Percentiles rank a stretch among this genome's conserved stretches.
These are phyloP conservation scores for Phaeosphaeriaceae sp. DNA, from an alignment of 2,329 filamentous ascomycete species.

Conservation along the genomic window DNA sequence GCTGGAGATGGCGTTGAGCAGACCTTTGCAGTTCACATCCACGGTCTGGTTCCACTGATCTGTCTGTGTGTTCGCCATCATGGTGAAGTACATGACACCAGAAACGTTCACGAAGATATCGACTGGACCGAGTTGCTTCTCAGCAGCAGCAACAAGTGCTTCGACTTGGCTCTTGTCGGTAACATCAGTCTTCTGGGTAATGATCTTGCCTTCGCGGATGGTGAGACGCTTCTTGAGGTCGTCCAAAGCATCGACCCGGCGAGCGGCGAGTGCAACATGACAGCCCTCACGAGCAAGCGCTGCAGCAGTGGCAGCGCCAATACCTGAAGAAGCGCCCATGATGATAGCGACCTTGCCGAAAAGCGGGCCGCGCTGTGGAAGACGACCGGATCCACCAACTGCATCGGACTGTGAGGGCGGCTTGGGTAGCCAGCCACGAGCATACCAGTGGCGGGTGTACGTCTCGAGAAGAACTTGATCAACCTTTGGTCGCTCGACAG, in stretches of 20 bases:
- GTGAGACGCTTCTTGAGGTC: constrained; percentile 69
- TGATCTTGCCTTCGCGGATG: constrained; percentile 67
- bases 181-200: constrained; percentile 76
- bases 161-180: constrained; percentile 73
- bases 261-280: constrained; percentile 75
- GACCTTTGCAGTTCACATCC: constrained; percentile 86
- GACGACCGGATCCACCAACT: constrained; percentile 53
- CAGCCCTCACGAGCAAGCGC: constrained; percentile 76
- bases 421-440: constrained; percentile 75
- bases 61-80: constrained; percentile 79
- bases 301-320: constrained; percentile 76
- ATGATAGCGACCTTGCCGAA: constrained; percentile 76
- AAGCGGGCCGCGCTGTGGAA: constrained; percentile 65
- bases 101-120: constrained; percentile 84
- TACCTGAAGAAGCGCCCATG: constrained; percentile 82
- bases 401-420: constrained; percentile 64
- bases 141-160: constrained; percentile 67
- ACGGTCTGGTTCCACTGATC: constrained; percentile 85
- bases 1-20: constrained; percentile 75
- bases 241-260: constrained; percentile 74
- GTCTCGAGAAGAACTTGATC: constrained; percentile 76
- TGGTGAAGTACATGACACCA: constrained; percentile 88
- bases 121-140: constrained; percentile 71
- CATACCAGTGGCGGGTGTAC: constrained; percentile 82
- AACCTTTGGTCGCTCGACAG: constrained; percentile 72